These are phyloP conservation scores for Microstegium vimineum DNA, from an alignment of 176 grass and related monocot genomes.

Conservation along the genomic window DNA sequence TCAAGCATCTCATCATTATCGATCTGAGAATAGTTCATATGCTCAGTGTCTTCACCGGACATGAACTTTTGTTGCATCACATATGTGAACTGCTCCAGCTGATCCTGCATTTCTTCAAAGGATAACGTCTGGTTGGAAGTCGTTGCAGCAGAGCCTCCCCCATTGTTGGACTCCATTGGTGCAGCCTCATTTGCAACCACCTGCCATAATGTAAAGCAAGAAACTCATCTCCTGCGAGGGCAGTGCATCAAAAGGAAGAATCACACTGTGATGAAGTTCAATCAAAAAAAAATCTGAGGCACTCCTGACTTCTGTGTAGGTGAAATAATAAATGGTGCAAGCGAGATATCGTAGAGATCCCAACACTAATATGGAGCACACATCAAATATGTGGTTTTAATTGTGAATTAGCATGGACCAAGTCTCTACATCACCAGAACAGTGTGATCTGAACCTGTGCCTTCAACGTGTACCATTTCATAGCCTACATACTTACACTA, in stretches of 20 bases:
- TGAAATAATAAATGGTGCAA: too few species aligned
- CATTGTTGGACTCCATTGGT: not conserved
- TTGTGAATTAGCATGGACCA: too few species aligned
- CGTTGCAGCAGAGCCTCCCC: not conserved
- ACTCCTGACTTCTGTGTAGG: too few species aligned
- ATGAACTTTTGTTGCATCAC: constrained; percentile 95
- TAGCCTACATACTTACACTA: too few species aligned
- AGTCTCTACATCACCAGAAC: too few species aligned
- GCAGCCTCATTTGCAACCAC: not conserved
- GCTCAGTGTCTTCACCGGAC: constrained; percentile 54
- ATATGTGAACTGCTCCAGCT: constrained; percentile 70
- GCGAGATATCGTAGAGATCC: too few species aligned
- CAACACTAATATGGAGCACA: too few species aligned
- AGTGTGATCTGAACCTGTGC: too few species aligned
- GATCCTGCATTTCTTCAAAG: constrained; percentile 72
- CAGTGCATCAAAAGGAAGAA: not conserved
- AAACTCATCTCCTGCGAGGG: not conserved
- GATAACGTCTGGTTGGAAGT: constrained; percentile 38
- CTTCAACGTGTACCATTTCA: too few species aligned
- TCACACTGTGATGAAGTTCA: not conserved
- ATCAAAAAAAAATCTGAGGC: not conserved
- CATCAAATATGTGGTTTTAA: too few species aligned
- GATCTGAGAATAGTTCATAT: constrained; percentile 71
- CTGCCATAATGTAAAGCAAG: constrained; percentile 13
- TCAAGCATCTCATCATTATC: constrained; percentile 83